Evolutionary conservation across 225 moss, liverwort and hornwort species (phyloP), one percentile per base, ranked within the genome.

Genomic region (Physcomitrium patens): DNA sequence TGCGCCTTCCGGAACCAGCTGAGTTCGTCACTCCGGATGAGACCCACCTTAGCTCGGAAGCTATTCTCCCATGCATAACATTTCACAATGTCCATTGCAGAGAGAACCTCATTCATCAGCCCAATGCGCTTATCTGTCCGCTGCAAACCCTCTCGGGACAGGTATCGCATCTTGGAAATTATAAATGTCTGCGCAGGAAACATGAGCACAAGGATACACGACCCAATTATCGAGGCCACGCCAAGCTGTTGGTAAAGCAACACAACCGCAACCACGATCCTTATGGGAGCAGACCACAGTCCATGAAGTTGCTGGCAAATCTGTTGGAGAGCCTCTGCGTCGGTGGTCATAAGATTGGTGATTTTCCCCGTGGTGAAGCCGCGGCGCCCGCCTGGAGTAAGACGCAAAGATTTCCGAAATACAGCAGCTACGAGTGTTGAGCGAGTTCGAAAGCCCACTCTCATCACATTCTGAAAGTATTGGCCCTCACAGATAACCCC

Each of bases 281-380:
- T 83, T 12, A 80, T n/a, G 5, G 92, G 92, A 3, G 88, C 85
- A 28, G 92, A 93, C 92, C 92, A 93, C 12, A 93, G 85, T 27
- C 90, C 90, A 60, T 93, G 92, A 63, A 93, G 82, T 51, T 90
- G 90, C 76, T 93, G 90, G 55, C 90, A 90, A 11, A 93, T 87
- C 68, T 93, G 92, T 78, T 93, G 88, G 15, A 91, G 87, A 45
- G 85, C 31, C 72, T 93, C 92, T 14, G 92, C 90, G 69, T 93
- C 92, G 3, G 92, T 88, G 24, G 92, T 93, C 90, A 93, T 93
- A 24, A 93, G 83, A 53, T 93, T 93, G 26, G 90, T 93, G 59
- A 93, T 93, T 71, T 93, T 93, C 28, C 92, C 92, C 10, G 92
- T 79, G 46, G 86, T 84, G 66, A 93, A 93, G 7, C 83, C 81